Conservation (phyloP, 208 protist species). For the Leishmania braziliensis region DNA sequence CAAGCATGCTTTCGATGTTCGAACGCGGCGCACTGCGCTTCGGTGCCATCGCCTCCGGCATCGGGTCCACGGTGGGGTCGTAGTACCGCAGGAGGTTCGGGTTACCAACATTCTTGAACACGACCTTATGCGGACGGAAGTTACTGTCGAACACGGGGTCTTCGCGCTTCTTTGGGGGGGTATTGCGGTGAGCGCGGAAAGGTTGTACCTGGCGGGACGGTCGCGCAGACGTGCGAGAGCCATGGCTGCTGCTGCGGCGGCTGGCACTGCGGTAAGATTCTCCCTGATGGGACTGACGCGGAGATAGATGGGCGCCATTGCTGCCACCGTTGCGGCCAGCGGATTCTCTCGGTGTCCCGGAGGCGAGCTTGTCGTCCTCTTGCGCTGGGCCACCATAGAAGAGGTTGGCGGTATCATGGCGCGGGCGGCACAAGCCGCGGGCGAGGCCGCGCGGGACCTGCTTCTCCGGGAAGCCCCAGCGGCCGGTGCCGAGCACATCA, state of each 20-base stretch:
- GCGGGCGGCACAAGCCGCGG: slow-evolving; percentile 46
- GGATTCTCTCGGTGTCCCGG: background rate
- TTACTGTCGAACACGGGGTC: slow-evolving; percentile 19
- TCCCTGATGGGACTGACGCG: background rate
- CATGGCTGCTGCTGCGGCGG: background rate
- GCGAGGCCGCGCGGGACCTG: slow-evolving; percentile 41
- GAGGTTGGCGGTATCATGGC: slow-evolving; percentile 46
- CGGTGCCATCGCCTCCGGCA: slow-evolving; percentile 15
- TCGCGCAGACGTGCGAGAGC: background rate
- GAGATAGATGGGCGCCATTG: background rate
- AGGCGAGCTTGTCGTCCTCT: background rate
- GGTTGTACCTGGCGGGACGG: slow-evolving; percentile 8
- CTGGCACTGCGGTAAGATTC: background rate
- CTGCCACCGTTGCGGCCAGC: background rate
- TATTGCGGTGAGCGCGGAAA: background rate
- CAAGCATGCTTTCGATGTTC: slow-evolving; percentile 42
- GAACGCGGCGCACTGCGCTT: slow-evolving; percentile 29
- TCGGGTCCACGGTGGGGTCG: slow-evolving; percentile 55
- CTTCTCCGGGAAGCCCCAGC: slow-evolving; percentile 51
- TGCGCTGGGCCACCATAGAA: slow-evolving; percentile 26
- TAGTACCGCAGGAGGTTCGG: slow-evolving; percentile 63
- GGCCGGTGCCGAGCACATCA: slow-evolving; percentile 80
- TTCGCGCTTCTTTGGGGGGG: slow-evolving; percentile 14
- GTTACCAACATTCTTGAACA: slow-evolving; percentile 25
- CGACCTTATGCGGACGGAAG: slow-evolving; percentile 18